Conservation (phyloP, 805 yeast species). For the Yueomyces sinensis region DNA sequence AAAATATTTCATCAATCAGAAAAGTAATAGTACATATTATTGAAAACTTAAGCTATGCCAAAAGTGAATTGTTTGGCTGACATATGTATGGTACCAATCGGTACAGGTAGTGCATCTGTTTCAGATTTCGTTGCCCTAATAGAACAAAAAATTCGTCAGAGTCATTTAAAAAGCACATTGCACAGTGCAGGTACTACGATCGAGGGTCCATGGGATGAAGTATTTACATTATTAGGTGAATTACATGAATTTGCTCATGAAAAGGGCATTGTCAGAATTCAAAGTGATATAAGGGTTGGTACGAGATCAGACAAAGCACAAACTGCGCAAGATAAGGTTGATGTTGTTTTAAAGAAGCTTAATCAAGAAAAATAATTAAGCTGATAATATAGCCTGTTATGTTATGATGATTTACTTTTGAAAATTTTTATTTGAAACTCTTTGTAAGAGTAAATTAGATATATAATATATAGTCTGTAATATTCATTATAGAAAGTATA, state of each 20-base stretch:
- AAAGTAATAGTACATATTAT: too few relatives aligned
- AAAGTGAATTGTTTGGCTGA: slow-evolving; percentile 65
- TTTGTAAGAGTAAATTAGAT: too few relatives aligned
- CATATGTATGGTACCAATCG: slow-evolving; percentile 77
- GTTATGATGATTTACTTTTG: too few relatives aligned
- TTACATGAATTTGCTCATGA: slow-evolving; percentile 62
- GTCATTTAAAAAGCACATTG: slow-evolving; percentile 52
- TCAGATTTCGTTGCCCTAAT: slow-evolving; percentile 68
- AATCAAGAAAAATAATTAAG: slow-evolving; percentile 6
- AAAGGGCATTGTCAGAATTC: slow-evolving; percentile 64
- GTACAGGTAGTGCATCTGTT: slow-evolving; percentile 66
- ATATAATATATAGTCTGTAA: too few relatives aligned
- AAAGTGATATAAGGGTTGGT: slow-evolving; percentile 78
- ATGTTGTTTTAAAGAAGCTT: slow-evolving; percentile 45
- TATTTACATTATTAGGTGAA: slow-evolving; percentile 64
- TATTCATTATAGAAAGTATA: too few relatives aligned
- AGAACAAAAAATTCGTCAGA: slow-evolving; percentile 47
- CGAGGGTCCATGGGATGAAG: slow-evolving; percentile 88
- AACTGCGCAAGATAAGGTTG: slow-evolving; percentile 59
- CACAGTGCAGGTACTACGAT: slow-evolving; percentile 92
- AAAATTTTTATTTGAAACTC: neutral
- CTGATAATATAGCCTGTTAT: too few relatives aligned
- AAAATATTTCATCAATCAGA: too few relatives aligned
- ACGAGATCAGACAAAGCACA: slow-evolving; percentile 69
- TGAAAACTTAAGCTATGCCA: too few relatives aligned